A percentile compares a stretch with the other conserved stretches of the same genome.
Conservation (phyloP, 768 basidiomycete genomes). For the Crassisporium funariophilum region DNA sequence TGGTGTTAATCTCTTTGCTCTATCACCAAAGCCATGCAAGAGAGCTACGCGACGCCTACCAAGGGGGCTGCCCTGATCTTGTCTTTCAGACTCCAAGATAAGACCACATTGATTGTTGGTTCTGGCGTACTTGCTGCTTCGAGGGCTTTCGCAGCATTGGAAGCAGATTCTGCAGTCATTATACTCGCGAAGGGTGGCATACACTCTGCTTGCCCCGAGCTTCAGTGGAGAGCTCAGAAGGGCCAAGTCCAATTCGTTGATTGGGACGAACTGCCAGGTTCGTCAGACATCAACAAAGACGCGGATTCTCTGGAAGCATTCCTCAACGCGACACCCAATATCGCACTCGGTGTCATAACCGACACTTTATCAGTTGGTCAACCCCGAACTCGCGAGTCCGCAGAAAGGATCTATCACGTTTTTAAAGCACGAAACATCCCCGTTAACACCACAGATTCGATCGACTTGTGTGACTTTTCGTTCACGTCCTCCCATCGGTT, state of each 20-base stretch:
- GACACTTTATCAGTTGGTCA: constrained; percentile 61
- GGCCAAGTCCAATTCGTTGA: constrained; percentile 62
- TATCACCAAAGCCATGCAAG: constrained; percentile 13
- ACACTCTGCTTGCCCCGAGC: constrained; percentile 63
- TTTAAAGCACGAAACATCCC: constrained; percentile 65
- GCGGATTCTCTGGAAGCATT: constrained; percentile 49
- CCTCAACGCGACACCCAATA: constrained; percentile 32
- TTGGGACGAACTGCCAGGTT: constrained; percentile 46
- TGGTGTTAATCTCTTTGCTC: neutral
- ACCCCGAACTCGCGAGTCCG: constrained; percentile 53
- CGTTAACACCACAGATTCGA: constrained; percentile 87
- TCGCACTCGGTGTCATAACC: constrained; percentile 72
- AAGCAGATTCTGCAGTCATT: constrained; percentile 73
- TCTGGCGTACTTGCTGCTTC: constrained; percentile 78
- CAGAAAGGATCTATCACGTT: constrained; percentile 54
- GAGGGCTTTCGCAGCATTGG: constrained; percentile 81
- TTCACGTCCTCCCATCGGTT: constrained; percentile 89
- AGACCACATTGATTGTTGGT: constrained; percentile 72
- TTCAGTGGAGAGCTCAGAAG: constrained; percentile 61
- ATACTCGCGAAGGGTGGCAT: constrained; percentile 59
- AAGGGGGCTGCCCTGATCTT: constrained; percentile 77
- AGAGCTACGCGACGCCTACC: constrained; percentile 16
- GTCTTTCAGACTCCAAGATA: constrained; percentile 63
- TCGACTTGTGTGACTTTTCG: constrained; percentile 85
- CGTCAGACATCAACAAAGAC: constrained; percentile 39